Evolutionary conservation across 352 stramenopile species (phyloP), one percentile per base, ranked within the genome.

Genomic region (Lagenidium giganteum): DNA sequence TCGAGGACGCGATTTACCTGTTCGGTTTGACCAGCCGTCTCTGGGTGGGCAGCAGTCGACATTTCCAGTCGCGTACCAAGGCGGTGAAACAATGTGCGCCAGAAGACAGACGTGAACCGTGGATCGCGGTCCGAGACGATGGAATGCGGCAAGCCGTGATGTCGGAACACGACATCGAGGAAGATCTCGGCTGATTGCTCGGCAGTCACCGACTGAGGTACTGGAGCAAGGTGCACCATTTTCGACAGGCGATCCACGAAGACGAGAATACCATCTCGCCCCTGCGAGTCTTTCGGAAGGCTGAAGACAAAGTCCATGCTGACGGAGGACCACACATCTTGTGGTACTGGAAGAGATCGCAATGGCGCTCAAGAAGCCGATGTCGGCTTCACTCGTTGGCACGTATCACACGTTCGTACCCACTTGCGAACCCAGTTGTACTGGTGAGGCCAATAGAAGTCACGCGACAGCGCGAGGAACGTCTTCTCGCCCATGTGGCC

Each of bases 401-500:
- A 64, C 4, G 42, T 26, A 23, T 65, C 44, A 37, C 55, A 65
- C 36, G 55, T 21, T 37, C 43, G 39, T 9, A 51, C 20, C 22
- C 42, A 60, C 44, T 54, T 56, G 20, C 42, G 42, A 22, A 52
- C 42, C 17, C 31, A 56, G 28, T 61, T 46, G 20, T 61, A 57
- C 27, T 55, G 28, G 27, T 39, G 38, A 7, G 21, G 26, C 50
- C 61, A 66, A 18, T 46, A 59, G 24, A 63, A 62, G 33, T 54
- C 36, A 11, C 36, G 29, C 0, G 20, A 24, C 9, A 64, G n/a
- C 11, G 32, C 8, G 6, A 44, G 8, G 31, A 45, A 64, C 4
- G 41, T 64, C 26, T 57, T 61, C 28, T 69, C 43, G 4, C 59
- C 59, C 0, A 39, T n/a, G 40, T 62, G 58, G 26, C 47, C 59